These are phyloP conservation scores for Metschnikowia vanudenii DNA, from an alignment of 805 yeast species.

Conservation along the genomic window DNA sequence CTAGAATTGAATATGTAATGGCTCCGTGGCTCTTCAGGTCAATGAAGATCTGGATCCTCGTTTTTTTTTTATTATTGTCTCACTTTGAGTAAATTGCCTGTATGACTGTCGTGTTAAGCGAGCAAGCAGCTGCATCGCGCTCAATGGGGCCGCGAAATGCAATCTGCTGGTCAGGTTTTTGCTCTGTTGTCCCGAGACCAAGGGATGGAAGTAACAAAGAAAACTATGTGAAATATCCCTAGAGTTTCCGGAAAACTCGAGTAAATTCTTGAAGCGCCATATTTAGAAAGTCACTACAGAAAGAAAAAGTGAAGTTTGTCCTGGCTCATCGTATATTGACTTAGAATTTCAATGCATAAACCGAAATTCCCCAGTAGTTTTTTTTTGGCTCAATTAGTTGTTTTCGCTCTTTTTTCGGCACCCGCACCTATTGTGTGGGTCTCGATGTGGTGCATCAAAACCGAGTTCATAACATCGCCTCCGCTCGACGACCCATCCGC, in stretches of 20 bases:
- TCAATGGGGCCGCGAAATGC: not conserved
- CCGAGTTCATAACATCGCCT: slow-evolving; percentile 7
- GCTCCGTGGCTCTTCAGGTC: too few relatives aligned
- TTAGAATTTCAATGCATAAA: not conserved
- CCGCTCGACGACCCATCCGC: slow-evolving; percentile 7
- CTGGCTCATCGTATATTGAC: too few relatives aligned
- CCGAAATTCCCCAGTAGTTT: not conserved
- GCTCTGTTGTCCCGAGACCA: not conserved
- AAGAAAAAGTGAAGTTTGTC: too few relatives aligned
- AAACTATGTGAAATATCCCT: too few relatives aligned
- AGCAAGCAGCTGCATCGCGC: not conserved
- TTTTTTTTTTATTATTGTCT: not conserved
- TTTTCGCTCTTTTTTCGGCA: slow-evolving; percentile 1
- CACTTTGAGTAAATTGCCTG: not conserved
- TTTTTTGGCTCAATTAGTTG: slow-evolving; percentile 1
- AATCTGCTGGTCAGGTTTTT: not conserved
- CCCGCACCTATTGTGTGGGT: slow-evolving; percentile 8
- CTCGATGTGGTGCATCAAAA: slow-evolving; percentile 8
- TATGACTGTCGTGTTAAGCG: not conserved
- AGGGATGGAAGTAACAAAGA: not conserved
- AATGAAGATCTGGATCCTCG: too few relatives aligned
- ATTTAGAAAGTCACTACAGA: too few relatives aligned
- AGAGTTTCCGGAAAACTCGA: too few relatives aligned
- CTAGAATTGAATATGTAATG: too few relatives aligned
- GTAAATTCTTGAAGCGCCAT: too few relatives aligned